Base-by-base conservation (phyloP, 768 basidiomycete species). In the Fomitopsis pulvina region DNA sequence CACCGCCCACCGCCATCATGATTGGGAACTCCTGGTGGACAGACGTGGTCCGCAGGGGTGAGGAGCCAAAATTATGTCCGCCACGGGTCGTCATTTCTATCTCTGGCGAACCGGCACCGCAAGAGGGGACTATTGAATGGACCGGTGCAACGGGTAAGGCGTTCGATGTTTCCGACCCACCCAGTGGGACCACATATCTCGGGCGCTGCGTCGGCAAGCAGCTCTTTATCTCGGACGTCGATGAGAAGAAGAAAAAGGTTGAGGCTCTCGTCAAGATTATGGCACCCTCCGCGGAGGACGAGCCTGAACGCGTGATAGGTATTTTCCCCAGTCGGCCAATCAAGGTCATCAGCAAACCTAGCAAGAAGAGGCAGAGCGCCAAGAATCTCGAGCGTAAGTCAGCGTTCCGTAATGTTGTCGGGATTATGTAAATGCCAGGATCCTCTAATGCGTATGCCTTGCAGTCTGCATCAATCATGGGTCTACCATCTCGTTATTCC, bases 311-410 rank as follows among this genome's bases (percentile, higher is more conserved):
- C 32, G 74, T 92, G 29, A 82, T 97, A 57, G 94, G 94, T 20
- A 78, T 81, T 18, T 97, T 97, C 71, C 85, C 89, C 39, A 91
- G 89, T 57, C 85, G 87, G 41, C 84, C 93, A n/a, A 97, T 98
- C 75, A 94, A 93, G 67, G 91, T 98, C 61, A 97, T 98, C 70
- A 92, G 88, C 70, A 98, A 97, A 67, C 95, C 95, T 3, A 92
- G 89, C 72, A 96, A 97, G 76, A 96, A 96, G 78, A 78, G 92
- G 59, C 87, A 92, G 67, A 91, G 86, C 63, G 89, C 87, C 41
- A 95, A 95, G 76, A 92, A 91, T 59, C 78, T 92, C 16, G 90
- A 96, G 66, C 71, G 92, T 94, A 64, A 73, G 93, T 77, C 45
- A 16, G 48, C 24, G 46, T 32, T 26, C 16, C 32, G 10, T 28